A percentile compares a stretch with the other conserved stretches of the same genome.
Conservation (phyloP, 1,139 yeast genomes). For the Lipomyces yarrowii region DNA sequence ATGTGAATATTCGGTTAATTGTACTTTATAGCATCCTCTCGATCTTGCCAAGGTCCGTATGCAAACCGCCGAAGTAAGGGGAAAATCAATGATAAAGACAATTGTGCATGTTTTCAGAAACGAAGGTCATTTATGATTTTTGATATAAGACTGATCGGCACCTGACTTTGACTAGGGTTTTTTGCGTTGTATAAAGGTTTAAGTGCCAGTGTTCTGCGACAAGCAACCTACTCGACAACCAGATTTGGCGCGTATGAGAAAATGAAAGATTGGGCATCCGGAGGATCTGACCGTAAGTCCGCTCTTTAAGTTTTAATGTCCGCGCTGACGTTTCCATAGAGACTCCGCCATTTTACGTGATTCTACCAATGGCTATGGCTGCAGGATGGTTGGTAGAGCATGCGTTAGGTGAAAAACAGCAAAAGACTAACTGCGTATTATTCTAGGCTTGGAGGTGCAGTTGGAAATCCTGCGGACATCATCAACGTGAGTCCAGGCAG, state of each 20-base stretch:
- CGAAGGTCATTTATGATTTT: constrained; percentile 48
- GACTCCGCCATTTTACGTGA: constrained; percentile 49
- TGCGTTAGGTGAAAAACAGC: background rate
- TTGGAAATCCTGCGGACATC: constrained; percentile 87
- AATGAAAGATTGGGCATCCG: constrained; percentile 55
- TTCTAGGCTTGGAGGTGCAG: constrained; percentile 65
- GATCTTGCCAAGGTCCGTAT: constrained; percentile 84
- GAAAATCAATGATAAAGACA: constrained; percentile 64
- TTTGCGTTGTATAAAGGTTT: constrained; percentile 75
- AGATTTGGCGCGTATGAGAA: constrained; percentile 83
- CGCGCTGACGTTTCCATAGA: constrained; percentile 20
- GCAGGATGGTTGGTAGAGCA: constrained; percentile 59
- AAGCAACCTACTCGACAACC: constrained; percentile 85
- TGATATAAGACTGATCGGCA: background rate
- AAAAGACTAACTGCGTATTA: background rate
- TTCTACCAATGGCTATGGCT: constrained; percentile 78
- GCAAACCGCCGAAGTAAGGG: constrained; percentile 69
- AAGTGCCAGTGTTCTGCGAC: constrained; percentile 79
- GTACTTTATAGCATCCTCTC: constrained; percentile 56
- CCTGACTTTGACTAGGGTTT: constrained; percentile 43
- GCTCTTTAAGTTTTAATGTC: background rate
- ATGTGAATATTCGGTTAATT: background rate
- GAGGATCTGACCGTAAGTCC: constrained; percentile 22
- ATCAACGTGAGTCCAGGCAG: constrained; percentile 51
- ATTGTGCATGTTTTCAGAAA: constrained; percentile 58